Conservation (phyloP, 495 filamentous ascomycete species). For the Xylaria nigripes region DNA sequence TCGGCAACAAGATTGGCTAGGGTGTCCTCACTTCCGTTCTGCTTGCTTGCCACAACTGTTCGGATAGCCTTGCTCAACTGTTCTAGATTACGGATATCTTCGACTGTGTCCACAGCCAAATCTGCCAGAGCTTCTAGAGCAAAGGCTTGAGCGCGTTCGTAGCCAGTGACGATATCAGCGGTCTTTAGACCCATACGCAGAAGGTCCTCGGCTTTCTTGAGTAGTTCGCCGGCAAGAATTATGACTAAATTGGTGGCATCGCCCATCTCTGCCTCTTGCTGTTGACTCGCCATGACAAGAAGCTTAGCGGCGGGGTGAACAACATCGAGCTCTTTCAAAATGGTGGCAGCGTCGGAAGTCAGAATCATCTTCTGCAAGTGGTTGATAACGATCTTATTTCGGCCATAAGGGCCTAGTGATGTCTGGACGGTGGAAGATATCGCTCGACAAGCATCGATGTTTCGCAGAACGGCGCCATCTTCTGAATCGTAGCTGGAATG, state of each 20-base stretch:
- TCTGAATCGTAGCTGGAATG: slow-evolving; percentile 80
- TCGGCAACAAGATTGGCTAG: slow-evolving; percentile 83
- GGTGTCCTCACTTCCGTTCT: slow-evolving; percentile 83
- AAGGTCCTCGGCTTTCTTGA: slow-evolving; percentile 96
- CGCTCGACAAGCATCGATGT: slow-evolving; percentile 96
- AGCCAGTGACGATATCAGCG: slow-evolving; percentile 89
- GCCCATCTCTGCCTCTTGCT: slow-evolving; percentile 98
- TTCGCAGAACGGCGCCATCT: slow-evolving; percentile 96
- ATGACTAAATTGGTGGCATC: slow-evolving; percentile 98
- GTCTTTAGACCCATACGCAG: slow-evolving; percentile 93
- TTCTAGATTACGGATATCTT: slow-evolving; percentile 64
- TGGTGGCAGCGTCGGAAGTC: slow-evolving; percentile 95
- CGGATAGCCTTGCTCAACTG: slow-evolving; percentile 93
- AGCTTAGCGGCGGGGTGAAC: slow-evolving; percentile 98
- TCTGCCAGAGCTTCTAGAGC: slow-evolving; percentile 80
- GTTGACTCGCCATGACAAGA: slow-evolving; percentile 97
- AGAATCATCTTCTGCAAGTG: slow-evolving; percentile 99
- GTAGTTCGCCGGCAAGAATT: slow-evolving; percentile 85
- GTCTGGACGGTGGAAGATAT: slow-evolving; percentile 95
- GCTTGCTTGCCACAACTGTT: slow-evolving; percentile 94
- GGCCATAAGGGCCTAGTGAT: slow-evolving; percentile 91
- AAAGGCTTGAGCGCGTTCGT: slow-evolving; percentile 86
- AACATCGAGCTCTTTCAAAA: slow-evolving; percentile 93
- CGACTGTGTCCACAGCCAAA: slow-evolving; percentile 82
- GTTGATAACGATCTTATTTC: slow-evolving; percentile 99